Evolutionary conservation across 202 grass and related monocot genomes (phyloP).

Genomic region (Digitaria exilis): DNA sequence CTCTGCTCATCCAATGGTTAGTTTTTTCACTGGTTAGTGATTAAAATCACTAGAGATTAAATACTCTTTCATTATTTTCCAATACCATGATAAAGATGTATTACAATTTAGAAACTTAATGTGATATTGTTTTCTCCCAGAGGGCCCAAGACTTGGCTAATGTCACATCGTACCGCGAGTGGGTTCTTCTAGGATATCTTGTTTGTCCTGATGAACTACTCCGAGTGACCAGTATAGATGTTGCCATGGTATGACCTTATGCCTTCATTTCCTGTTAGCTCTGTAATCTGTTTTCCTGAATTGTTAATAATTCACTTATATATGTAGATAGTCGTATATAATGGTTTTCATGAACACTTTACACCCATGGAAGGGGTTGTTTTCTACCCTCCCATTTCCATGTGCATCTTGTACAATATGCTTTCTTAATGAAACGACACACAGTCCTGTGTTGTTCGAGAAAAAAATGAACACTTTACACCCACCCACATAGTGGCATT

Average conservation of each 20-base stretch:
- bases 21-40: constrained; percentile 40
- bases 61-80: constrained; percentile 29
- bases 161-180: constrained; percentile 93
- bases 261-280: constrained; percentile 12
- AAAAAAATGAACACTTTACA: not conserved
- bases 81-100: constrained; percentile 18
- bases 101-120: constrained; percentile 2
- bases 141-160: constrained; percentile 99
- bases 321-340: not conserved
- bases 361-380: not conserved
- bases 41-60: not conserved
- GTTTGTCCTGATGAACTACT: constrained; percentile 99
- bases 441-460: too few relatives aligned
- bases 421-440: too few relatives aligned
- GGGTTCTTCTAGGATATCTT: constrained; percentile 96
- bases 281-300: not conserved
- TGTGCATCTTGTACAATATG: too few relatives aligned
- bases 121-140: constrained; percentile 54
- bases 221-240: constrained; percentile 96
- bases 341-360: constrained; percentile 9
- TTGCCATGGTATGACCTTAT: constrained; percentile 76
- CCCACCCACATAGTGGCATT: not conserved
- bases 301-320: constrained; percentile 16
- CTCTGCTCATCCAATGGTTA: constrained; percentile 95
- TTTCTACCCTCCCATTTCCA: too few relatives aligned